Percentiles rank a stretch among this genome's conserved stretches.
Evolutionary conservation across 352 stramenopile genomes (phyloP).

Genomic region (Thalassiosira oceanica): DNA sequence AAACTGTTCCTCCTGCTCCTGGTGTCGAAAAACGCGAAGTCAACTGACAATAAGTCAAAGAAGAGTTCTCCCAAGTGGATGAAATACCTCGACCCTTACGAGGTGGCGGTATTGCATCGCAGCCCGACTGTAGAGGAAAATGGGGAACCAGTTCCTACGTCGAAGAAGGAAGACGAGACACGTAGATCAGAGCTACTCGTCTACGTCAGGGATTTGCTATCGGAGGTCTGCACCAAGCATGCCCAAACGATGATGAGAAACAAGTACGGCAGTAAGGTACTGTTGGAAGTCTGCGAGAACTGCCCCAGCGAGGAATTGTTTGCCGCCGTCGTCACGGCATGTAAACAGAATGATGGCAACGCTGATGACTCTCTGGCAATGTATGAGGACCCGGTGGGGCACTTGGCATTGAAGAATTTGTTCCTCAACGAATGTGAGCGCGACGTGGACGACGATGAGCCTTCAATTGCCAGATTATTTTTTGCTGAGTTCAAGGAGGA

Average conservation of each 20-base stretch:
- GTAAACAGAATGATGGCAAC: conserved; percentile 16
- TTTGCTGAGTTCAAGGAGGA: conserved; percentile 41
- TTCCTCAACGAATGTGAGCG: conserved; percentile 55
- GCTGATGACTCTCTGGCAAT: conserved; percentile 31
- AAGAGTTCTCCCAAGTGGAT: conserved; percentile 27
- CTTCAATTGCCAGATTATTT: conserved; percentile 50
- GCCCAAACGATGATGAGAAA: conserved; percentile 61
- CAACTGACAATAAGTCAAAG: conserved; percentile 19
- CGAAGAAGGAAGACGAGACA: conserved; percentile 76
- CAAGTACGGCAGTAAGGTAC: conserved; percentile 56
- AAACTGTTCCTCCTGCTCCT: conserved; percentile 80
- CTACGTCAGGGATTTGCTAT: conserved; percentile 64
- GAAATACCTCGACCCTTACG: conserved; percentile 79
- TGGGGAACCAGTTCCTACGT: conserved; percentile 60
- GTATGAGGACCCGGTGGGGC: conserved; percentile 69
- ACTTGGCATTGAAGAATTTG: conserved; percentile 75
- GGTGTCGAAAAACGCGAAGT: conserved; percentile 31
- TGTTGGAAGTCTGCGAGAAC: conserved; percentile 65
- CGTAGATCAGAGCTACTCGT: conserved; percentile 71
- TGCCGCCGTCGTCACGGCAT: conserved; percentile 56
- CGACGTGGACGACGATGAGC: conserved; percentile 31
- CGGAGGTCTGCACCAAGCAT: conserved; percentile 65
- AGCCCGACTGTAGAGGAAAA: conserved; percentile 55
- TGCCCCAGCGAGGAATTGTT: conserved; percentile 53
- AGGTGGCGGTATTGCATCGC: conserved; percentile 57